phyloP scores from a whole-genome alignment of 768 basidiomycete genomes.

The Lentinula sp. region DNA sequence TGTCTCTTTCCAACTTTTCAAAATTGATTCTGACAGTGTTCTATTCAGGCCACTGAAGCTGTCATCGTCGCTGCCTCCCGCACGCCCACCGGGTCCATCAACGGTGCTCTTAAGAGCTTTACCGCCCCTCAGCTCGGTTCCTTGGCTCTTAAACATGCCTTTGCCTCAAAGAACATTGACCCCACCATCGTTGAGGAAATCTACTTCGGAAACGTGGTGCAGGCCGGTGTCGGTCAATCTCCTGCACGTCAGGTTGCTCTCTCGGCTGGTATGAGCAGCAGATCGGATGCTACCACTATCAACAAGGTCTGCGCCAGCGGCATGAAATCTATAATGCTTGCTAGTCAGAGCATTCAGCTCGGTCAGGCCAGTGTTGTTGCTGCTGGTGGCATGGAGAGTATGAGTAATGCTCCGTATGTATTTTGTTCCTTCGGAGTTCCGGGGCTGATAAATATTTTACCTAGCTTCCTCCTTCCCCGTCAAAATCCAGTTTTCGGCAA shows the following conservation, averaged over 20 bases:
- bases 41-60: conserved; percentile 60
- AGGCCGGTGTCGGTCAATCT: conserved; percentile 95
- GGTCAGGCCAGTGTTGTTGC: conserved; percentile 85
- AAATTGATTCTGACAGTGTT: conserved; percentile 11
- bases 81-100: conserved; percentile 91
- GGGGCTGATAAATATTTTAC: conserved; percentile 1
- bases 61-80: conserved; percentile 93
- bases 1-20: conserved; percentile 9
- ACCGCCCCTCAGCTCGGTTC: conserved; percentile 90
- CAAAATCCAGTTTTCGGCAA: conserved; percentile 84
- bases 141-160: conserved; percentile 85
- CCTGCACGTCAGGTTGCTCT: conserved; percentile 99
- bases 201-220: conserved; percentile 96
- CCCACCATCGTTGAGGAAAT: conserved; percentile 88
- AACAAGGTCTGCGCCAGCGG: conserved; percentile 99
- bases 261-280: conserved; percentile 71
- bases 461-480: conserved; percentile 77
- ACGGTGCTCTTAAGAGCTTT: conserved; percentile 82
- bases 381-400: conserved; percentile 98
- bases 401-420: conserved; percentile 97
- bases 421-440: conserved; percentile 2
- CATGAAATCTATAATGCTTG: conserved; percentile 92
- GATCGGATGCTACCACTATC: conserved; percentile 95
- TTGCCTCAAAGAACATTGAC: conserved; percentile 73
- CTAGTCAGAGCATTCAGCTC: conserved; percentile 81